Evolutionary conservation across 495 filamentous ascomycete genomes (phyloP), one percentile per base, ranked within the genome.

Genomic region (Astrothelium macrocarpum): DNA sequence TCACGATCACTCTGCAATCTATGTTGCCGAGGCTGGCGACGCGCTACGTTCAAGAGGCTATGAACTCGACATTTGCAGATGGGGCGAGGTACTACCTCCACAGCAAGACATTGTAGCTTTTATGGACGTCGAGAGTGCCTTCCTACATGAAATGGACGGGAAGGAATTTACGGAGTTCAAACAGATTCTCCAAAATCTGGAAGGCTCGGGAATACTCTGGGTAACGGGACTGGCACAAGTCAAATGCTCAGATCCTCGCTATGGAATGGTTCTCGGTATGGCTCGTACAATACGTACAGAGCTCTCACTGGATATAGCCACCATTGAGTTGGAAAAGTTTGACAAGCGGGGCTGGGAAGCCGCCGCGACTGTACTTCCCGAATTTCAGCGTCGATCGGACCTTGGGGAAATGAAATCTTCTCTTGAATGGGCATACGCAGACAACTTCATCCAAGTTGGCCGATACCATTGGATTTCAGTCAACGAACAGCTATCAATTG

Each of bases 241-340:
- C 23, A 56, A 56, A 56, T 56, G 49, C 20, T 56, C 25, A 2
- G 49, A 56, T 29, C 61, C 61, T 18, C 32, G 46, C 14, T 63
- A 53, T 32, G 49, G 61, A 29, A 53, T 53, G 49, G 28, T 63
- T 26, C 61, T 63, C 32, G 61, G 61, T 1, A 53, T 63, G 61
- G 42, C 46, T 53, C 61, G 61, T 32, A 63, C 61, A 1, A 7
- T 63, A 0, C 61, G 61, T 25, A 49, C 20, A 11, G 61, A 63
- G 45, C 61, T 46, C 26, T 46, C 42, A 23, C 28, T 63, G 4
- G 61, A 63, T 31, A 16, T 45, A 43, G 59, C 32, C 10, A 61
- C 36, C 1, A 43, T 61, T 10, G 59, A 56, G 16, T 25, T 56
- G 12, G 49, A 56, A 56, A 56, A 29, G 25, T 56, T 56, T 56